phyloP scores from a whole-genome alignment of 2,329 filamentous ascomycete genomes.

The Nannizzia gypsea region DNA sequence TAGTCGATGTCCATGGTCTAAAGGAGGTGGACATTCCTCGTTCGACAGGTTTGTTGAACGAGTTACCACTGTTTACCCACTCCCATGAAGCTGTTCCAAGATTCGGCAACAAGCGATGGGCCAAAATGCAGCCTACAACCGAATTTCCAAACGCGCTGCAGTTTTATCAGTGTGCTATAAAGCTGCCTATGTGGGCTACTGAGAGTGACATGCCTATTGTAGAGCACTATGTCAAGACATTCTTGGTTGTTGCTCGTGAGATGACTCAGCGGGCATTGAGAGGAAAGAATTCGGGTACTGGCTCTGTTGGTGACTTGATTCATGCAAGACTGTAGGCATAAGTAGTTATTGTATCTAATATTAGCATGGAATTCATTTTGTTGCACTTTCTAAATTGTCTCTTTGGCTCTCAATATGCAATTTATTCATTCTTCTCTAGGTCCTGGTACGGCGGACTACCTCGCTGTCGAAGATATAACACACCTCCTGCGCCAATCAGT shows the following conservation, averaged over 20 bases:
- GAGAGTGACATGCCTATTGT: not conserved
- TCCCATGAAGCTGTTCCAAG: not conserved
- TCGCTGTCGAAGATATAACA: too few species aligned
- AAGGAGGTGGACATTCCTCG: not conserved
- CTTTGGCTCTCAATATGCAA: too few species aligned
- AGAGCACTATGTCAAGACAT: not conserved
- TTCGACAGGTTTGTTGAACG: not conserved
- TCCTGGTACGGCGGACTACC: too few species aligned
- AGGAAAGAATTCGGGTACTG: not conserved
- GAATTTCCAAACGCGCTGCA: not conserved
- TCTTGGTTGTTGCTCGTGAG: not conserved
- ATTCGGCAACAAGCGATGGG: not conserved
- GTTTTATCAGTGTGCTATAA: not conserved
- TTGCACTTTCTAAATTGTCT: too few species aligned
- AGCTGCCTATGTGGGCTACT: not conserved
- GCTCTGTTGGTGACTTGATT: not conserved
- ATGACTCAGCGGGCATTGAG: not conserved
- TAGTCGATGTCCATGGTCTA: not conserved
- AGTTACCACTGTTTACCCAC: not conserved
- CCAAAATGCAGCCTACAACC: not conserved
- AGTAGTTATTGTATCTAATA: not conserved
- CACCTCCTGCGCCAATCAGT: too few species aligned
- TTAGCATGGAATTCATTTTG: too few species aligned
- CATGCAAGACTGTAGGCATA: not conserved
- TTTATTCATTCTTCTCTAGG: too few species aligned